A percentile compares a stretch with the other conserved stretches of the same genome.
Evolutionary conservation across 148 eudicot genomes (phyloP).

Genomic region (Vaccinium darrowii): DNA sequence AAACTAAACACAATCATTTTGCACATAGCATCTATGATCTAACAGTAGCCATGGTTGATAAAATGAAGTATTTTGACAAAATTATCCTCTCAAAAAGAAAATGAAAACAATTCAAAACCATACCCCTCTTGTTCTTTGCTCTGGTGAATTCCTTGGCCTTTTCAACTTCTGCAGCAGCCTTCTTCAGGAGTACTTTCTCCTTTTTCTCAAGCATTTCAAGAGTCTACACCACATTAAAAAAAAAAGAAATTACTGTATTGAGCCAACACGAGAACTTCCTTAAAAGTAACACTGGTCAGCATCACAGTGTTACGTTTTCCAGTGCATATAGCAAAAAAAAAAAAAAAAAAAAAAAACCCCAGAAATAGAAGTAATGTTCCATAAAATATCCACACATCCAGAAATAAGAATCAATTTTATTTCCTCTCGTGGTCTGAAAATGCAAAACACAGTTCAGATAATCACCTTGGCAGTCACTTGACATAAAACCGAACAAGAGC

Average conservation of each 20-base stretch:
- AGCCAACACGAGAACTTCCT: not conserved
- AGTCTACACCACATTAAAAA: constrained; percentile 26
- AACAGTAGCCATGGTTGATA: not conserved
- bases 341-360: not conserved
- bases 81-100: constrained; percentile 14
- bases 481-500: not conserved
- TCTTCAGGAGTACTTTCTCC: constrained; percentile 40
- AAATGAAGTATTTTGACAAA: not conserved
- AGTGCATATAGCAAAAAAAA: not conserved
- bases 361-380: not conserved
- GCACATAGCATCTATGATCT: not conserved
- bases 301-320: not conserved
- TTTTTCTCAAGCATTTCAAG: constrained; percentile 51
- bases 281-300: not conserved
- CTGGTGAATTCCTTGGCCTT: constrained; percentile 51
- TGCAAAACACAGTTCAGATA: not conserved
- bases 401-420: not conserved
- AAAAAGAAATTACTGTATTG: not conserved
- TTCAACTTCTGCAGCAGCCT: constrained; percentile 43
- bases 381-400: not conserved
- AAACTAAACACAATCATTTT: not conserved
- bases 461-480: not conserved
- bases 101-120: not conserved
- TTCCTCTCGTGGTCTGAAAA: not conserved
- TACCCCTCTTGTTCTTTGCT: constrained; percentile 48